Conservation (phyloP, 805 yeast species). For the Cyberlindnera mrakii region DNA sequence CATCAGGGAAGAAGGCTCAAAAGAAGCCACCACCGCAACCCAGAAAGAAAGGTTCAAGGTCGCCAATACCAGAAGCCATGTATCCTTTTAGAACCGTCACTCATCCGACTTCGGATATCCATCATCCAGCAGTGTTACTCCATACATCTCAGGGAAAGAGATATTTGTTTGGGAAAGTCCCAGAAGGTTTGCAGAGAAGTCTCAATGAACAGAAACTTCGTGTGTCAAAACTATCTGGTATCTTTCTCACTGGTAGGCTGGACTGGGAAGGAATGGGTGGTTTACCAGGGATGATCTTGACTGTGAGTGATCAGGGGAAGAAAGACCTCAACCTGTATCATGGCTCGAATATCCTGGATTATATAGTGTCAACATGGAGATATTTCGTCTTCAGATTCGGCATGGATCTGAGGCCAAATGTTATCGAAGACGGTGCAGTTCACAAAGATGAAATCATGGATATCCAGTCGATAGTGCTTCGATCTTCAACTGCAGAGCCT, state of each 20-base stretch:
- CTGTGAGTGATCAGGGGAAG: conserved; percentile 74
- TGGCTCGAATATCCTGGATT: conserved; percentile 42
- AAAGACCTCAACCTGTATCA: conserved; percentile 49
- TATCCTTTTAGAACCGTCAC: conserved; percentile 46
- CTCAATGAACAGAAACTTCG: conserved; percentile 55
- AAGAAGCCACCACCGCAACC: not conserved
- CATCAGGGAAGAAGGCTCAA: not conserved
- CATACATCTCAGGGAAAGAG: conserved; percentile 29
- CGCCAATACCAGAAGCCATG: conserved; percentile 26
- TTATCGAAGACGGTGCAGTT: conserved; percentile 17
- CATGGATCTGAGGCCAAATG: conserved; percentile 37
- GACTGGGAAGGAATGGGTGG: conserved; percentile 86
- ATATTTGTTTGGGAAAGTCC: conserved; percentile 69
- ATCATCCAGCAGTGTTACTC: conserved; percentile 50
- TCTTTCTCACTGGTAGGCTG: conserved; percentile 75
- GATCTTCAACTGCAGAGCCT: not conserved
- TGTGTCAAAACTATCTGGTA: conserved; percentile 50
- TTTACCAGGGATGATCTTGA: conserved; percentile 79
- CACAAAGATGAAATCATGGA: conserved; percentile 31
- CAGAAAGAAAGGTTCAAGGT: not conserved
- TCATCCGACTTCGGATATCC: conserved; percentile 58
- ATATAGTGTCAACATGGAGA: conserved; percentile 76
- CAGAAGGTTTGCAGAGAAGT: conserved; percentile 83
- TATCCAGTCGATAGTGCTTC: conserved; percentile 11
- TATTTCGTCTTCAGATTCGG: conserved; percentile 80